Percentiles rank a stretch among this genome's conserved stretches.
Conservation (phyloP, 1,284 basidiomycete species). For the Megacollybia platyphylla region DNA sequence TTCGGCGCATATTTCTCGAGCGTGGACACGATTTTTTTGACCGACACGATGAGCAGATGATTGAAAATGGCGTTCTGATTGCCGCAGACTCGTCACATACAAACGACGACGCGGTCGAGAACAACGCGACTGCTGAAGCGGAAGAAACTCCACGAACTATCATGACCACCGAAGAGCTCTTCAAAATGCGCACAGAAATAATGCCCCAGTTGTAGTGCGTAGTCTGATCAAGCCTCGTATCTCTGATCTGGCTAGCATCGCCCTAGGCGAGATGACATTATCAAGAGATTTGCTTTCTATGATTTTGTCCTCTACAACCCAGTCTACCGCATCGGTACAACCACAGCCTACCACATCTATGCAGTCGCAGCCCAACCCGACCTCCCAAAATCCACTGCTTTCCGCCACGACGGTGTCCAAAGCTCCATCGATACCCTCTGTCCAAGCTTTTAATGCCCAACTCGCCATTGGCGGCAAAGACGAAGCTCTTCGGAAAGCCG, state of each 20-base stretch:
- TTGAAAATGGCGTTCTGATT: constrained; percentile 11
- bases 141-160: constrained; percentile 20
- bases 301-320: constrained; percentile 26
- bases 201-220: constrained; percentile 58
- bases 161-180: constrained; percentile 66
- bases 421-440: constrained; percentile 47
- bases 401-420: constrained; percentile 55
- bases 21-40: constrained; percentile 68
- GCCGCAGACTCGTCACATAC: constrained; percentile 12
- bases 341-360: constrained; percentile 12
- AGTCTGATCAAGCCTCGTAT: background rate
- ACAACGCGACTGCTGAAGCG: constrained; percentile 13
- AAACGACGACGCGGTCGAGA: constrained; percentile 11
- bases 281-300: constrained; percentile 57
- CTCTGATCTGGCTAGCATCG: constrained; percentile 31
- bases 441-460: constrained; percentile 65
- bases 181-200: constrained; percentile 59
- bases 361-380: constrained; percentile 16
- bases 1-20: constrained; percentile 60
- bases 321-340: constrained; percentile 11
- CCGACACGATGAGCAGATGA: constrained; percentile 23
- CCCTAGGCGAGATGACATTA: constrained; percentile 65
- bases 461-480: constrained; percentile 67
- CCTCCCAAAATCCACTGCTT: constrained; percentile 19
- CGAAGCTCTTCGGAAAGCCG: constrained; percentile 58